A percentile compares a stretch with the other conserved stretches of the same genome.
Evolutionary conservation across 1,139 yeast genomes (phyloP).

Genomic region (Pichia sp.): DNA sequence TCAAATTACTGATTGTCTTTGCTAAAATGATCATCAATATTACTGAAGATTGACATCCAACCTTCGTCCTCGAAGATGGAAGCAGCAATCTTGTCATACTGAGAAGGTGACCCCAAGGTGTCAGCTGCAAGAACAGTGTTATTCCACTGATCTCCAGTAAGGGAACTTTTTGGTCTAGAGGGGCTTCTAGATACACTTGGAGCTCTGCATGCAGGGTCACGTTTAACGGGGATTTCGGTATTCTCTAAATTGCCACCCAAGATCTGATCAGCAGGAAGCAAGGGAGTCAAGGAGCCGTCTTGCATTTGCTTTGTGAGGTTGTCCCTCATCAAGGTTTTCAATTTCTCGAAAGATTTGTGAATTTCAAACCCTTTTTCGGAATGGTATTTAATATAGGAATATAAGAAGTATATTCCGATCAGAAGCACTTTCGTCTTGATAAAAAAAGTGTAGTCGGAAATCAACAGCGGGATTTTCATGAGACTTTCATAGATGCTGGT

Average conservation of each 20-base stretch:
- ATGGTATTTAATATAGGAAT: constrained; percentile 10
- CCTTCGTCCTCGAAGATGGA: constrained; percentile 9
- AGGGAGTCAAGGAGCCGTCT: constrained; percentile 9
- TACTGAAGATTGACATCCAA: constrained; percentile 8
- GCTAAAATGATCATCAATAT: constrained; percentile 5
- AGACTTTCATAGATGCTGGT: constrained; percentile 11
- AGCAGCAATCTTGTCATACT: background rate
- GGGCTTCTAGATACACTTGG: background rate
- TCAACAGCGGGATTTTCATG: constrained; percentile 8
- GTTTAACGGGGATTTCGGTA: background rate
- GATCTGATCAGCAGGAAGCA: constrained; percentile 3
- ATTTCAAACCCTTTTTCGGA: constrained; percentile 1
- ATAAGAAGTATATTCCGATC: constrained; percentile 13
- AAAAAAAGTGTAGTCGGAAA: constrained; percentile 15
- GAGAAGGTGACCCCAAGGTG: background rate
- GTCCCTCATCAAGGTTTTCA: constrained; percentile 6
- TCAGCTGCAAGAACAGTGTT: background rate
- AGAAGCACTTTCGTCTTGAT: constrained; percentile 13
- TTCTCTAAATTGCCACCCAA: background rate
- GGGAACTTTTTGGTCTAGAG: background rate
- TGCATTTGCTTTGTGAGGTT: constrained; percentile 8
- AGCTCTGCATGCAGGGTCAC: background rate
- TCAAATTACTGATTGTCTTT: background rate
- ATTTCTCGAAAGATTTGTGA: constrained; percentile 5
- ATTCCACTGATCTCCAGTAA: background rate